Percentiles rank a stretch among this genome's conserved stretches.
Evolutionary conservation across 345 rosid genomes (phyloP).

Genomic region (Clausena lansium): DNA sequence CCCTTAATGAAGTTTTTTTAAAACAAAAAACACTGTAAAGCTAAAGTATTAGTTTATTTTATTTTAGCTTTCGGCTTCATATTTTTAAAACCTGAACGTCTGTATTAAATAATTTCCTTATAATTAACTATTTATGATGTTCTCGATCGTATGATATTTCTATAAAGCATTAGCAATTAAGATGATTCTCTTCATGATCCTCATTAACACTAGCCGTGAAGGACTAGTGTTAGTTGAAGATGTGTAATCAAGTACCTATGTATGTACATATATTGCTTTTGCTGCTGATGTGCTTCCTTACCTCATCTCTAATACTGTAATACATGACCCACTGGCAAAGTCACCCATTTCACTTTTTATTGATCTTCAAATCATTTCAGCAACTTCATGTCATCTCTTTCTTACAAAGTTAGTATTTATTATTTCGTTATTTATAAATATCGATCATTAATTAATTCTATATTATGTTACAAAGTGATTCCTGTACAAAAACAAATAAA

Average conservation of each 20-base stretch:
- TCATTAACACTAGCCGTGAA: not conserved
- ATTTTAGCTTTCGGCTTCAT: too few relatives aligned
- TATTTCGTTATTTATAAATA: too few relatives aligned
- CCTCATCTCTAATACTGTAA: not conserved
- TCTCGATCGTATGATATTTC: not conserved
- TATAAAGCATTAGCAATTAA: not conserved
- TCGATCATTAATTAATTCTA: too few relatives aligned
- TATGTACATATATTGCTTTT: not conserved
- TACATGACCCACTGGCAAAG: not conserved
- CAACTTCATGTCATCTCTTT: not conserved
- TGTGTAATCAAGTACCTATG: not conserved
- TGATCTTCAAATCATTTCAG: not conserved
- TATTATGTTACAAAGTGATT: too few relatives aligned
- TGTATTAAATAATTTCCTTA: too few relatives aligned
- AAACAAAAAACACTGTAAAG: too few relatives aligned
- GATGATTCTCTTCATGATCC: not conserved
- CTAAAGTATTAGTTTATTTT: too few relatives aligned
- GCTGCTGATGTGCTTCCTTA: slow-evolving; percentile 8
- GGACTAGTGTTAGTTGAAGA: not conserved
- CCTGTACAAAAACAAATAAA: too few relatives aligned
- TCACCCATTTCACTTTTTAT: not conserved
- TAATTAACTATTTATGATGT: too few relatives aligned
- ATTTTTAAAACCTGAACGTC: too few relatives aligned
- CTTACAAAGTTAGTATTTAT: not conserved
- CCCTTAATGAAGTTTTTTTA: too few relatives aligned